phyloP scores from a whole-genome alignment of 2,329 filamentous ascomycete genomes.

The Colletotrichum sp. region DNA sequence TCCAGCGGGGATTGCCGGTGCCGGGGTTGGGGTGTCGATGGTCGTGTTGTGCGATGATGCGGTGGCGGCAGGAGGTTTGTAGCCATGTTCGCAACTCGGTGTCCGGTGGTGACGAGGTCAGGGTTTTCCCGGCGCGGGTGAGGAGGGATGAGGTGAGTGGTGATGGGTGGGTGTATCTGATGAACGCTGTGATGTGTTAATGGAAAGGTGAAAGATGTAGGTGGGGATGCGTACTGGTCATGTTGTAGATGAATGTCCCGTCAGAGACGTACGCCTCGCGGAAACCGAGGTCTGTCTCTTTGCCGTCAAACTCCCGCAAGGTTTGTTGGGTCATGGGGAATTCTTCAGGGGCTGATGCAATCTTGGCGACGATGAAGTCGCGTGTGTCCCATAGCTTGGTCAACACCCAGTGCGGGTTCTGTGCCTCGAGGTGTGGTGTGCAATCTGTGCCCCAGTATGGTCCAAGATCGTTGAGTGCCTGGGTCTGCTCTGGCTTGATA shows the following conservation, averaged over 20 bases:
- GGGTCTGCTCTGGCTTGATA: background rate
- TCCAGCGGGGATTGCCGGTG: background rate
- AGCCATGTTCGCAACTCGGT: background rate
- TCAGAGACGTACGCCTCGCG: background rate
- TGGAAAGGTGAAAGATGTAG: no score
- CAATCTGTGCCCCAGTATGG: background rate
- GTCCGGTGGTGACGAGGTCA: background rate
- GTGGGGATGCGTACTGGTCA: background rate
- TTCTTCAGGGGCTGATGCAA: fast-evolving
- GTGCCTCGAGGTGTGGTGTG: background rate
- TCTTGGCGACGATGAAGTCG: background rate
- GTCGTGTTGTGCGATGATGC: background rate
- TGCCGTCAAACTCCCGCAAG: background rate
- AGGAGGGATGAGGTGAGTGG: background rate
- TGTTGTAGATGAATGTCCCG: background rate
- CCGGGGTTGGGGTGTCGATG: background rate
- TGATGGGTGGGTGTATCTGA: background rate
- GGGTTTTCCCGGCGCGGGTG: background rate
- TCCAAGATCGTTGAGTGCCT: background rate
- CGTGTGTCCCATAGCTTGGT: background rate
- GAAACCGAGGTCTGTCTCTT: background rate
- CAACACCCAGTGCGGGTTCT: background rate
- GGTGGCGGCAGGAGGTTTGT: background rate
- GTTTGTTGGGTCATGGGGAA: background rate
- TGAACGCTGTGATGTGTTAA: background rate